Conservation (phyloP, 1,284 basidiomycete species). For the Malassezia arunalokei region DNA sequence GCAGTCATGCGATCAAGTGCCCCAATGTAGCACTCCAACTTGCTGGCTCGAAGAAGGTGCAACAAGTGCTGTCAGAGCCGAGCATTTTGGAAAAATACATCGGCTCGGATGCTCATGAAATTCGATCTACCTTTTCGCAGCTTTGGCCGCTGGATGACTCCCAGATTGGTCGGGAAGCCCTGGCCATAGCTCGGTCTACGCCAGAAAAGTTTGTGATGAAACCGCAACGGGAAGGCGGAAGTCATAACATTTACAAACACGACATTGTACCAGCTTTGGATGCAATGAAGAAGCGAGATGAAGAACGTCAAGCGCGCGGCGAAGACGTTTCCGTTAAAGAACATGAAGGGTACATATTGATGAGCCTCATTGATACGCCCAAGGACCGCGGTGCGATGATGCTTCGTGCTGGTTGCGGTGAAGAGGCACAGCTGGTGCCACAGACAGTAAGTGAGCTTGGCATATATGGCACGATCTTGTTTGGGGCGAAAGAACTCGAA, state of each 20-base stretch:
- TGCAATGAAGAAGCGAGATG: slow-evolving; percentile 54
- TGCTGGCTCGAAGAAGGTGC: slow-evolving; percentile 89
- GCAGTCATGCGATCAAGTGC: slow-evolving; percentile 77
- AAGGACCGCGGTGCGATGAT: slow-evolving; percentile 59
- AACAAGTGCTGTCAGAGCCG: slow-evolving; percentile 69
- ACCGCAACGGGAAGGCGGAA: slow-evolving; percentile 90
- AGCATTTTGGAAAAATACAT: slow-evolving; percentile 62
- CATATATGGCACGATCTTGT: slow-evolving; percentile 77
- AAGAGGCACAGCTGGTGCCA: slow-evolving; percentile 44
- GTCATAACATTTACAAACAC: slow-evolving; percentile 82
- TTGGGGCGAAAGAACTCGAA: slow-evolving; percentile 48
- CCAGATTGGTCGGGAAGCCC: slow-evolving; percentile 49
- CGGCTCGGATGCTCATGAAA: slow-evolving; percentile 2
- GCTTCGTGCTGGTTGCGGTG: slow-evolving; percentile 53
- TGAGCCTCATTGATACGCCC: slow-evolving; percentile 77
- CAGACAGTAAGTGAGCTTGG: slow-evolving; percentile 84
- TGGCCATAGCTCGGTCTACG: slow-evolving; percentile 52
- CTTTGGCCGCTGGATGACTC: slow-evolving; percentile 49
- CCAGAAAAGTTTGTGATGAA: slow-evolving; percentile 68
- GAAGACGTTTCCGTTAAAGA: slow-evolving; percentile 18
- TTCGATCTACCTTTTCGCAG: slow-evolving; percentile 23
- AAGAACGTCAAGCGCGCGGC: slow-evolving; percentile 8
- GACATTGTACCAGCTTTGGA: slow-evolving; percentile 70
- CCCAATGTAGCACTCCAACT: slow-evolving; percentile 81
- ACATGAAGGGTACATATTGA: slow-evolving; percentile 70